Evolutionary conservation across 352 stramenopile species (phyloP).

Genomic region (Plasmopara muralis): DNA sequence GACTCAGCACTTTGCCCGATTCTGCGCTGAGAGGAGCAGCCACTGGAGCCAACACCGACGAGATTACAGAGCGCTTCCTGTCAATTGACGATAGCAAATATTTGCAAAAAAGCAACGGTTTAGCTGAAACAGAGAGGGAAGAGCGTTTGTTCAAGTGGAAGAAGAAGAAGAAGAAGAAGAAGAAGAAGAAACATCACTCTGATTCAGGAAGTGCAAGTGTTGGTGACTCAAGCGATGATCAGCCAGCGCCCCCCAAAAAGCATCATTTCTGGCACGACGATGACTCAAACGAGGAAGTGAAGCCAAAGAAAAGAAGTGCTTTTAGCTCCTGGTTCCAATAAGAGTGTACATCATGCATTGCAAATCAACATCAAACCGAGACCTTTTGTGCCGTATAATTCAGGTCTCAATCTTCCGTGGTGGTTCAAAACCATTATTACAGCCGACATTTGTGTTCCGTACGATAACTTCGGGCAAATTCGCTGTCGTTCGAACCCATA

Average conservation of each 20-base stretch:
- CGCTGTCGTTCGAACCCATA: no score
- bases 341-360: no score
- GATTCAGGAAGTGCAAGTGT: background rate
- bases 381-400: no score
- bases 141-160: background rate
- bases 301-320: background rate
- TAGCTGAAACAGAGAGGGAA: background rate
- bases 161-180: background rate
- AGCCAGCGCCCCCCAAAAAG: background rate
- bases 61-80: background rate
- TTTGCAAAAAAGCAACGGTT: background rate
- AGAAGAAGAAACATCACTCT: background rate
- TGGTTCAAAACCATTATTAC: no score
- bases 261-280: background rate
- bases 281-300: background rate
- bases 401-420: no score
- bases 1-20: constrained; percentile 2
- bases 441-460: no score
- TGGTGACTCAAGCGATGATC: background rate
- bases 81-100: background rate
- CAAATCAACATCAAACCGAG: no score
- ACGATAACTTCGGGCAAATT: no score
- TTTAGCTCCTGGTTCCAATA: no score
- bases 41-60: background rate
- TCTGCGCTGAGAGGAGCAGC: background rate